Conservation (phyloP, 176 grass and related monocot species). For the Dendrocalamus sinicus region DNA sequence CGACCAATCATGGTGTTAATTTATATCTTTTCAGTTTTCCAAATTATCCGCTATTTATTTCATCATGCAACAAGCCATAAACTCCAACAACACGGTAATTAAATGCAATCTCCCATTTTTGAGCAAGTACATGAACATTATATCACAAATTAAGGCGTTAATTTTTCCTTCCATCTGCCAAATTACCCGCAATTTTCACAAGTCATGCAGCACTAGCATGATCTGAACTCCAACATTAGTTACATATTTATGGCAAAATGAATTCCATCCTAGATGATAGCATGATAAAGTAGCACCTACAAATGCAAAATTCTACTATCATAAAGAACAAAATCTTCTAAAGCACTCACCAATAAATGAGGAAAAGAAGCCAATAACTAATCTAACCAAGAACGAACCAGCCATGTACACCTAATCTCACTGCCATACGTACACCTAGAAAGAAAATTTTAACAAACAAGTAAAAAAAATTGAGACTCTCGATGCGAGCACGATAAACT, state of each 20-base stretch:
- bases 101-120: background rate
- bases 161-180: background rate
- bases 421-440: background rate
- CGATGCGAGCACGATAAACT: background rate
- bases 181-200: background rate
- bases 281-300: slow-evolving; percentile 16
- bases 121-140: background rate
- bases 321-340: background rate
- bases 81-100: background rate
- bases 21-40: background rate
- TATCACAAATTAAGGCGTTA: background rate
- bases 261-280: background rate
- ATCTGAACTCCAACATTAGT: background rate
- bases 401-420: background rate
- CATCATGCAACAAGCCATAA: background rate
- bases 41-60: background rate
- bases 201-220: background rate
- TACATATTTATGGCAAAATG: background rate
- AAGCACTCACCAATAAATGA: background rate
- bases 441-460: background rate
- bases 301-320: background rate
- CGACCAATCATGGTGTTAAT: background rate
- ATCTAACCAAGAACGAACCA: slow-evolving; percentile 3
- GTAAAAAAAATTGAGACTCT: background rate
- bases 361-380: background rate